phyloP scores from a whole-genome alignment of 1,284 basidiomycete genomes.

The Pterula multifida region DNA sequence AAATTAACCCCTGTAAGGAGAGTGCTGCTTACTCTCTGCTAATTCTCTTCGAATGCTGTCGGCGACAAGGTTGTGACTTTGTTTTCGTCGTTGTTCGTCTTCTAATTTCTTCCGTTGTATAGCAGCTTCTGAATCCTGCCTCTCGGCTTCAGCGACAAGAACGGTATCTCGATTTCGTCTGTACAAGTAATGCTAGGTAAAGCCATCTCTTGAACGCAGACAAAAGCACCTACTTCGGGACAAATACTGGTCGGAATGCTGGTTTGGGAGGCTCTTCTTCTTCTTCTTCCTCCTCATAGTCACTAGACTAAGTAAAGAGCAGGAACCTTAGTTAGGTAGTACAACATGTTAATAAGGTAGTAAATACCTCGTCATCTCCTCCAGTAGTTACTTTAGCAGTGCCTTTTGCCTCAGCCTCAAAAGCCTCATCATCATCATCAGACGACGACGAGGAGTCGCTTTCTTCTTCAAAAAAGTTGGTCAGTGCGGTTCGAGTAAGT shows the following conservation, averaged over 20 bases:
- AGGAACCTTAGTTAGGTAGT: slow-evolving; percentile 11
- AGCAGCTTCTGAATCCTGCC: slow-evolving; percentile 53
- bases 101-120: slow-evolving; percentile 42
- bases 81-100: slow-evolving; percentile 63
- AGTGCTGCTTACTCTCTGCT: slow-evolving; percentile 54
- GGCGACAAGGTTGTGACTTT: slow-evolving; percentile 79
- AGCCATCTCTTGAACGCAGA: slow-evolving; percentile 1
- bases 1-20: slow-evolving; percentile 1
- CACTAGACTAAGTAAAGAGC: slow-evolving; percentile 44
- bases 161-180: slow-evolving; percentile 68
- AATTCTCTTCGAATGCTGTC: slow-evolving; percentile 79
- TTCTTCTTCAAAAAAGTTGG: slow-evolving; percentile 9
- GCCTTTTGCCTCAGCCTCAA: not conserved
- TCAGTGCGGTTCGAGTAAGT: slow-evolving; percentile 1
- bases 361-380: slow-evolving; percentile 29
- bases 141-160: slow-evolving; percentile 47
- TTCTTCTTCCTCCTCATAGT: slow-evolving; percentile 60
- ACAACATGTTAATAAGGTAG: no score
- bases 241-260: slow-evolving; percentile 78
- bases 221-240: slow-evolving; percentile 62
- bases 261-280: slow-evolving; percentile 41
- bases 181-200: slow-evolving; percentile 6
- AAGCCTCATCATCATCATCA: slow-evolving; percentile 28
- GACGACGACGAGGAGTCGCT: slow-evolving; percentile 28
- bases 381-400: not conserved